Base-by-base conservation (phyloP, 2,329 filamentous ascomycete species). In the Colletotrichum eleusines region DNA sequence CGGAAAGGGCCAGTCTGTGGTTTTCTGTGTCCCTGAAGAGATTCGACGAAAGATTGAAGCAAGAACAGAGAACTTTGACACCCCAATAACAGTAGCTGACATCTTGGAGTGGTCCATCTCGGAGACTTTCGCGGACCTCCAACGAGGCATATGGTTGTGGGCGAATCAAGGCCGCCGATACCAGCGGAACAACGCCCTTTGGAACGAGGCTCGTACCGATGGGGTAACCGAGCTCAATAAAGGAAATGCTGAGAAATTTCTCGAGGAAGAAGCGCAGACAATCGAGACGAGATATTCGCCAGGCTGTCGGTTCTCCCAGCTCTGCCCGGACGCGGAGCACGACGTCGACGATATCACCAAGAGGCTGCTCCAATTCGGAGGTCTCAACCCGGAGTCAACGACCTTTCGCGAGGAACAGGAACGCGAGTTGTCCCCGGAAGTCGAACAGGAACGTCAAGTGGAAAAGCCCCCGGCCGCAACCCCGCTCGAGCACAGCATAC, bases 381-480 rank as follows among this genome's bases (percentile, higher is more conserved):
- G 77, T 3, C 48, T 73, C 0, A 73, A 78, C 2, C 74, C 83
- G 33, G 73, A 76, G 1, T 75, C 80, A 0, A 80, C 81, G 0
- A 78, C 79, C 0, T 78, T 92, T 0, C 80, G 87, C 3, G 90
- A 93, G 74, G 91, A 94, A 68, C 90, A 93, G 73, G 91, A 94
- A 75, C 84, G 91, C 0, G 91, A 93, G 72, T 80, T 94, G 0
- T 83, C 88, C 0, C 89, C 89, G 0, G 91, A 94, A 71, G 84
- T 88, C 0, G 88, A 93, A 73, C 79, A 86, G 33, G 88, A 93
- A 74, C 80, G 84, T 1, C 80, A 92, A 59, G 73, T 88, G 0
- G 81, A 92, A 73, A 81, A 80, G 1, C 87, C 89, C 0, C 74
- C 77, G 0, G 67, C 77, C 0, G 80, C 81, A 1, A 46, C 74